Evolutionary conservation across 441 rosid species (phyloP).

Genomic region (Adansonia rubrostipa): DNA sequence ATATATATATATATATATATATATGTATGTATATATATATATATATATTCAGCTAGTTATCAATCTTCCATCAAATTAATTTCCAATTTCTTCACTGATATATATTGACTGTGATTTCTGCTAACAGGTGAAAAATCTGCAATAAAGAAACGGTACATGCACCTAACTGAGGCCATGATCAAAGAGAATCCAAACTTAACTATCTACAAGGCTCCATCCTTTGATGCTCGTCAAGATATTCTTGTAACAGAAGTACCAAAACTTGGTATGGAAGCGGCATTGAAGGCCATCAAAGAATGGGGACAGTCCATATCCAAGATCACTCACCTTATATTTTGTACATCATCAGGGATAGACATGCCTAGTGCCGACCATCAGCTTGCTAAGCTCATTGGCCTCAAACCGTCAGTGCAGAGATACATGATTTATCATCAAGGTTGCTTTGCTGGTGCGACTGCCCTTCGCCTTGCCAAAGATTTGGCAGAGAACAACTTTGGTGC

Average conservation of each 20-base stretch:
- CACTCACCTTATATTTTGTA: conserved; percentile 34
- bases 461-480: conserved; percentile 51
- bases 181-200: not conserved
- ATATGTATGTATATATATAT: too few species aligned
- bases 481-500: conserved; percentile 26
- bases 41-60: too few species aligned
- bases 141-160: conserved; percentile 45
- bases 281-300: too few species aligned
- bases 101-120: not conserved
- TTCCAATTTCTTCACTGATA: not conserved
- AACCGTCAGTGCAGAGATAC: conserved; percentile 51
- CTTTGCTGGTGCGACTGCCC: conserved; percentile 19
- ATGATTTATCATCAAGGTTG: conserved; percentile 45
- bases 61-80: not conserved
- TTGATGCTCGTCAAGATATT: not conserved
- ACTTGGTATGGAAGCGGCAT: too few species aligned
- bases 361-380: conserved; percentile 66
- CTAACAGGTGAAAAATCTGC: conserved; percentile 44
- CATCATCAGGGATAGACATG: conserved; percentile 64
- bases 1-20: too few species aligned
- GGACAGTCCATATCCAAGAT: not conserved
- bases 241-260: not conserved
- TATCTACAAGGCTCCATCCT: not conserved
- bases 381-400: conserved; percentile 60
- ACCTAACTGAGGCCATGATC: conserved; percentile 41